Percentiles rank a stretch among this genome's conserved stretches.
Evolutionary conservation across 106 monocot genomes (phyloP).

Genomic region (Allium cepa): DNA sequence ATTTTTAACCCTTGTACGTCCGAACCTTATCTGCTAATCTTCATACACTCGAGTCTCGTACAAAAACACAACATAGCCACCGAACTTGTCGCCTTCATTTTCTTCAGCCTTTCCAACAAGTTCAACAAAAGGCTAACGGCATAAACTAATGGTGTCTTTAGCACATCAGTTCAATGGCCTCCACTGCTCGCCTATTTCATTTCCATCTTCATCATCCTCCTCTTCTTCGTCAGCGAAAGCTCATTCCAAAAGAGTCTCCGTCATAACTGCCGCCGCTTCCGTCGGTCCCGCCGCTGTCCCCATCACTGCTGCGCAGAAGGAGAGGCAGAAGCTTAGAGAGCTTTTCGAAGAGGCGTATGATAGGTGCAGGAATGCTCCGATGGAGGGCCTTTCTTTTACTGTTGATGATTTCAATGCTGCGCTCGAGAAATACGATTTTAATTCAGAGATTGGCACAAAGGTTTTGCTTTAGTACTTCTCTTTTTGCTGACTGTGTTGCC

Average conservation of each 20-base stretch:
- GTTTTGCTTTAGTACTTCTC: neutral
- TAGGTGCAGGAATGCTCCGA: constrained; percentile 56
- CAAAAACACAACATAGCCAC: too few relatives aligned
- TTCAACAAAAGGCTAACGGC: too few relatives aligned
- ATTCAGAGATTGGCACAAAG: constrained; percentile 67
- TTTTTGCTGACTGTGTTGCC: too few relatives aligned
- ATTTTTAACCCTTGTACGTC: too few relatives aligned
- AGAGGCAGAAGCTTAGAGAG: constrained; percentile 63
- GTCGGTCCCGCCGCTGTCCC: constrained; percentile 30
- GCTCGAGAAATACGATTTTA: constrained; percentile 72
- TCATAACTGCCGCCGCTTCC: constrained; percentile 7
- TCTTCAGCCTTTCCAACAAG: too few relatives aligned
- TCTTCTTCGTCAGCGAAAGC: neutral
- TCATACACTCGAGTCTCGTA: too few relatives aligned
- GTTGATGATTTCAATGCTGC: constrained; percentile 72
- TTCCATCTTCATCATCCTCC: too few relatives aligned
- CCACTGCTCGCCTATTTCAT: constrained; percentile 1
- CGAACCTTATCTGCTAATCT: too few relatives aligned
- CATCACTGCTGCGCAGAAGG: constrained; percentile 51
- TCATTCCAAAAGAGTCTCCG: neutral
- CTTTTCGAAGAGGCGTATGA: constrained; percentile 80
- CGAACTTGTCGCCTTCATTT: too few relatives aligned
- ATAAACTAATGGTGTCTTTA: constrained; percentile 6
- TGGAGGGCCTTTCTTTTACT: constrained; percentile 83
- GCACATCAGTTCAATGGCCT: constrained; percentile 1